Conservation (phyloP, 1,139 yeast species). For the Debaryomyces coudertii region DNA sequence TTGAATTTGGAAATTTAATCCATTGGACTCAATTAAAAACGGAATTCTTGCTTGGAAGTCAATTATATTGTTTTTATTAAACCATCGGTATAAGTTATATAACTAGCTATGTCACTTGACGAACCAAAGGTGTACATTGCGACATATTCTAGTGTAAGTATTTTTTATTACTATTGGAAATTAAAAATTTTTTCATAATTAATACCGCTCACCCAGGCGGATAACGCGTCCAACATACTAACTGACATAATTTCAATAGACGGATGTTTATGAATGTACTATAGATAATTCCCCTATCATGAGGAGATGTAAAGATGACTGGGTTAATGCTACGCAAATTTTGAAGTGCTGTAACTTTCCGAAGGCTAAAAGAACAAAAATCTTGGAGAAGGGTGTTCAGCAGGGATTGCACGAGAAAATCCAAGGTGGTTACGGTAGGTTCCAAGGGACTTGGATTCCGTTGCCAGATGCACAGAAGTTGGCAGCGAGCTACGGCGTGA, state of each 20-base stretch:
- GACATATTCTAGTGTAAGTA: constrained; percentile 32
- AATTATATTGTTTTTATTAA: constrained; percentile 1
- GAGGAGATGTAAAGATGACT: constrained; percentile 88
- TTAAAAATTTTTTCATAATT: neutral
- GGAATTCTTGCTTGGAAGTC: constrained; percentile 6
- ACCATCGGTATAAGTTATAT: constrained; percentile 7
- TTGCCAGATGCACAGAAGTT: constrained; percentile 57
- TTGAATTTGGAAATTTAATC: constrained; percentile 9
- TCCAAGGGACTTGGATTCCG: constrained; percentile 98
- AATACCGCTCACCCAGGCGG: neutral
- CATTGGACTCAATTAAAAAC: constrained; percentile 1
- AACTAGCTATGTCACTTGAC: constrained; percentile 18
- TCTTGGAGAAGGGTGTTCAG: constrained; percentile 88
- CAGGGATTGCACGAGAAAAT: constrained; percentile 87
- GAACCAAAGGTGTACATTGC: constrained; percentile 31
- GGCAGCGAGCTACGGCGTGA: constrained; percentile 56
- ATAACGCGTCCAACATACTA: constrained; percentile 16
- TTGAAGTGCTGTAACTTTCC: constrained; percentile 93
- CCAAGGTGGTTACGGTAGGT: constrained; percentile 96
- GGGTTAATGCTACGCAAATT: constrained; percentile 99
- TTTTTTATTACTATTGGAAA: neutral
- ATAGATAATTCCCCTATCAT: constrained; percentile 85
- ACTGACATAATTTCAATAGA: constrained; percentile 23
- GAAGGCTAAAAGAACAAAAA: constrained; percentile 89
- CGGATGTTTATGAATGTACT: constrained; percentile 82